Evolutionary conservation across 768 basidiomycete genomes (phyloP).

Genomic region (Gautieria morchelliformis): DNA sequence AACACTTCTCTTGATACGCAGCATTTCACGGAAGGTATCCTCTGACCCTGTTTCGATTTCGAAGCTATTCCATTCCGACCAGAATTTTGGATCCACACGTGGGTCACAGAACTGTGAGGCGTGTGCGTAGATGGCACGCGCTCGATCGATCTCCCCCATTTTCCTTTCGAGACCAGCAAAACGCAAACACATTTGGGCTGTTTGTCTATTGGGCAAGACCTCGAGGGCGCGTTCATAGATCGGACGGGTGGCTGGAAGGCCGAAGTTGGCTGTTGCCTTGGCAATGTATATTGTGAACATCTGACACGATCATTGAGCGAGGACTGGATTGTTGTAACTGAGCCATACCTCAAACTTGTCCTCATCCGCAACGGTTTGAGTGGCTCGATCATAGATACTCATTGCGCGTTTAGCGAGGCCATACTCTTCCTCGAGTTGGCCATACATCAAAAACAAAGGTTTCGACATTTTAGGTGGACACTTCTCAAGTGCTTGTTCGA

Average conservation of each 20-base stretch:
- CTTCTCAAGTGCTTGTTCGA: constrained; percentile 95
- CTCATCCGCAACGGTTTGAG: constrained; percentile 72
- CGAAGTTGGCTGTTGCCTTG: constrained; percentile 92
- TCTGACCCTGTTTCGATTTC: constrained; percentile 98
- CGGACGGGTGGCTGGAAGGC: constrained; percentile 88
- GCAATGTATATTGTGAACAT: constrained; percentile 98
- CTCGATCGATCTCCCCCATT: constrained; percentile 96
- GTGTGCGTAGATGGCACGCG: constrained; percentile 92
- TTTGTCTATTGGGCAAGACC: constrained; percentile 85
- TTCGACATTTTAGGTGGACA: constrained; percentile 94
- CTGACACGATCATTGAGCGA: constrained; percentile 29
- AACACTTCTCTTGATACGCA: constrained; percentile 94
- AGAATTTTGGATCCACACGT: constrained; percentile 83
- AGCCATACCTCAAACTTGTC: constrained; percentile 86
- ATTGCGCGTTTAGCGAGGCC: constrained; percentile 95
- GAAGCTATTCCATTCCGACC: constrained; percentile 95
- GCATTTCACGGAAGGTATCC: constrained; percentile 94
- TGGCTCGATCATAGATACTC: constrained; percentile 91
- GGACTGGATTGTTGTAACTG: not conserved
- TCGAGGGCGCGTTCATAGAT: constrained; percentile 96
- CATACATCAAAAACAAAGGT: constrained; percentile 91
- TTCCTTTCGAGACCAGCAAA: constrained; percentile 96
- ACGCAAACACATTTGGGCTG: constrained; percentile 94
- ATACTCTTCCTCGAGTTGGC: constrained; percentile 89
- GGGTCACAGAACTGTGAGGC: constrained; percentile 99